These are phyloP conservation scores for Wickerhamomyces tratensis DNA, from an alignment of 805 yeast genomes.

Conservation along the genomic window DNA sequence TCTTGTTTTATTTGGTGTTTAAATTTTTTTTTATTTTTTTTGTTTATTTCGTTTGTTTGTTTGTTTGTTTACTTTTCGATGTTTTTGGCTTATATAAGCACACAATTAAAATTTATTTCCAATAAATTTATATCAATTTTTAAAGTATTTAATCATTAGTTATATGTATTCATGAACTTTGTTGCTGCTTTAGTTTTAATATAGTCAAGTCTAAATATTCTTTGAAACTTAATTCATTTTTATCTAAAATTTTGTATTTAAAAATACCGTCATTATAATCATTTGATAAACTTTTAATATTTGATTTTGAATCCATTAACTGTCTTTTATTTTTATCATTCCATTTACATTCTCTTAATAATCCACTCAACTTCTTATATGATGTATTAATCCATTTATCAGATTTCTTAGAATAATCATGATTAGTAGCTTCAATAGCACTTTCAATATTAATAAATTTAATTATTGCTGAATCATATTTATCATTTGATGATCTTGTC, in stretches of 20 bases:
- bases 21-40: too few species aligned
- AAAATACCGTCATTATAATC: too few species aligned
- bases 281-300: too few species aligned
- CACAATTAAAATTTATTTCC: too few species aligned
- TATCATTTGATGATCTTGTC: slow-evolving; percentile 4
- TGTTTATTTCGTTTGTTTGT: too few species aligned
- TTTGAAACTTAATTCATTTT: slow-evolving; percentile 4
- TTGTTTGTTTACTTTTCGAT: too few species aligned
- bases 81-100: too few species aligned
- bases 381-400: slow-evolving; percentile 12
- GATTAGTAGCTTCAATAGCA: slow-evolving; percentile 7
- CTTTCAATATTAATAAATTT: slow-evolving; percentile 1
- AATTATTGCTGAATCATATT: slow-evolving; percentile 10
- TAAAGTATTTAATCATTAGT: too few species aligned
- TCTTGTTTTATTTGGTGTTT: too few species aligned
- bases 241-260: neutral
- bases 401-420: slow-evolving; percentile 8
- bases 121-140: too few species aligned
- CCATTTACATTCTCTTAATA: slow-evolving; percentile 14
- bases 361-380: slow-evolving; percentile 11
- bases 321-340: neutral
- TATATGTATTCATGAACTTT: too few species aligned
- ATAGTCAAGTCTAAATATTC: neutral
- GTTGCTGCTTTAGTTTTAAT: neutral
- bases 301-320: neutral